A percentile compares a stretch with the other conserved stretches of the same genome.
Conservation (phyloP, 208 protist genomes). For the Crithidia expoeki region DNA sequence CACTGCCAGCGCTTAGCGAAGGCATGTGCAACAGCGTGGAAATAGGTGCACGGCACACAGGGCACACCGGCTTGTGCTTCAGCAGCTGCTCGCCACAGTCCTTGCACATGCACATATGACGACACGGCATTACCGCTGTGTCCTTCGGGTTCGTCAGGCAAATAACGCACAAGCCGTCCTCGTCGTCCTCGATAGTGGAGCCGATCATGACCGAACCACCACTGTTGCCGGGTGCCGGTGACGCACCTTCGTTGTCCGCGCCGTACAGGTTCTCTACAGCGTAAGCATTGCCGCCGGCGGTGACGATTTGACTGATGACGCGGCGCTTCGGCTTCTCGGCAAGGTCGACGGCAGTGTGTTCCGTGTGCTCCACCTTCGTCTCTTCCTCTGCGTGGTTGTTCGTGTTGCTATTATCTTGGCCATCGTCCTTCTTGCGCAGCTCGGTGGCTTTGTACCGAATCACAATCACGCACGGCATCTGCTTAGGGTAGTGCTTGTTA, state of each 20-base stretch:
- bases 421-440: conserved; percentile 52
- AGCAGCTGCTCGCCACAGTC: conserved; percentile 93
- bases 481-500: conserved; percentile 90
- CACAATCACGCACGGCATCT: conserved; percentile 91
- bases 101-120: conserved; percentile 95
- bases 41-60: conserved; percentile 91
- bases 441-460: conserved; percentile 85
- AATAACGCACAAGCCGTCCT: conserved; percentile 93
- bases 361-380: conserved; percentile 75
- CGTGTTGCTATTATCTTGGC: conserved; percentile 24
- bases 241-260: conserved; percentile 61
- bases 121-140: conserved; percentile 94
- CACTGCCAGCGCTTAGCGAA: conserved; percentile 32
- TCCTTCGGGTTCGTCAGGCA: conserved; percentile 92
- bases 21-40: conserved; percentile 91
- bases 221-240: conserved; percentile 39
- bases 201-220: conserved; percentile 74
- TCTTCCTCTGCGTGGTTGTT: conserved; percentile 42
- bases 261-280: conserved; percentile 90
- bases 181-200: conserved; percentile 78
- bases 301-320: conserved; percentile 87
- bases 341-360: conserved; percentile 90
- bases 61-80: conserved; percentile 93
- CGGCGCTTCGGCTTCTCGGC: conserved; percentile 73
- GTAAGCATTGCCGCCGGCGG: conserved; percentile 77